Evolutionary conservation across 352 stramenopile species (phyloP).

Genomic region (Phytophthora palmivora): DNA sequence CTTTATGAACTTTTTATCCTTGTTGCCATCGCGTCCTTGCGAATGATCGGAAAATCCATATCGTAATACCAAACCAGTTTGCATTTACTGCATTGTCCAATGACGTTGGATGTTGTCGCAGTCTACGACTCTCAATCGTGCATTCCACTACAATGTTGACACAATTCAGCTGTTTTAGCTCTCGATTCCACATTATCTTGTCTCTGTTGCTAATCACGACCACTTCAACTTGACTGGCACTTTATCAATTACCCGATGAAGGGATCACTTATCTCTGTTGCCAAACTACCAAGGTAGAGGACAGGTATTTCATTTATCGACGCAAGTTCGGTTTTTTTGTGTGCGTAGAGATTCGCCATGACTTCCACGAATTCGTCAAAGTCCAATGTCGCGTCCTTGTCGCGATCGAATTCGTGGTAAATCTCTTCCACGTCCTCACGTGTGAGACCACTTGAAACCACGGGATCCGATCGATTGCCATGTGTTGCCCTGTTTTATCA

Average conservation of each 20-base stretch:
- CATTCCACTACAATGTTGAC: background rate
- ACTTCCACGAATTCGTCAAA: conserved; percentile 78
- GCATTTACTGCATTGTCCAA: conserved; percentile 21
- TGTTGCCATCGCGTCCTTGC: conserved; percentile 11
- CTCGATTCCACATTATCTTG: conserved; percentile 7
- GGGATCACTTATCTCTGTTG: conserved; percentile 19
- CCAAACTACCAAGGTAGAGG: conserved; percentile 5
- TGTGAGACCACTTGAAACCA: conserved; percentile 53
- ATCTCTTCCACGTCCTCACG: conserved; percentile 62
- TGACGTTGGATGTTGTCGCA: conserved; percentile 8
- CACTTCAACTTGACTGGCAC: conserved; percentile 18
- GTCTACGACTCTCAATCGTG: background rate
- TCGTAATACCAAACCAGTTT: no score
- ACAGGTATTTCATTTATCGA: conserved; percentile 2
- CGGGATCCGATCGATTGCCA: background rate
- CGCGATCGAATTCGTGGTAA: conserved; percentile 61
- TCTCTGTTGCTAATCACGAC: conserved; percentile 19
- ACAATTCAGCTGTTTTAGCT: background rate
- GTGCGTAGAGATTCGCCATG: conserved; percentile 57
- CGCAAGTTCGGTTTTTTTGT: conserved; percentile 19
- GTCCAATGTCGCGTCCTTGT: conserved; percentile 61
- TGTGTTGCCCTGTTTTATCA: conserved; percentile 14
- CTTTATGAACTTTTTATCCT: conserved; percentile 21
- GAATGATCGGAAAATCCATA: conserved; percentile 17
- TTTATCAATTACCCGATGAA: conserved; percentile 3